Conservation (phyloP, 495 filamentous ascomycete species). For the Talaromyces nanjingensis region DNA sequence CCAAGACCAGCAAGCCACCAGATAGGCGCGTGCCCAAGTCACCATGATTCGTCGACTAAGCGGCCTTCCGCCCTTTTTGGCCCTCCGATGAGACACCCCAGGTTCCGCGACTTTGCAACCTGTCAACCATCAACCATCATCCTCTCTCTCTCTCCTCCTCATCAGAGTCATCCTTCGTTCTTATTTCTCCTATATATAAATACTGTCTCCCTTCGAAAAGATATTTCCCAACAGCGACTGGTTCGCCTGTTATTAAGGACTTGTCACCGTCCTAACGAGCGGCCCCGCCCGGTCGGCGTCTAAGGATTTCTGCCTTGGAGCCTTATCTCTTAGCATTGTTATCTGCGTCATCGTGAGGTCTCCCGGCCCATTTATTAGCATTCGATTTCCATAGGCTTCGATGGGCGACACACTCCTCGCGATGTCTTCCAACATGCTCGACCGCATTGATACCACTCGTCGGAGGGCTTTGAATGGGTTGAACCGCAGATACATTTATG, state of each 20-base stretch:
- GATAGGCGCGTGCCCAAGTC: not conserved
- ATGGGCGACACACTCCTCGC: not conserved
- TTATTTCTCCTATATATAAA: not conserved
- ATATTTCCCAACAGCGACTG: not conserved
- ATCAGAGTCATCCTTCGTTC: not conserved
- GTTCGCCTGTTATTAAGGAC: not conserved
- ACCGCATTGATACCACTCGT: slow-evolving; percentile 27
- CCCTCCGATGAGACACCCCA: not conserved
- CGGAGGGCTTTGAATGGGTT: slow-evolving; percentile 58
- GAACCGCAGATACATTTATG: slow-evolving; percentile 74
- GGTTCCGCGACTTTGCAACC: not conserved
- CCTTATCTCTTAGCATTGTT: not conserved
- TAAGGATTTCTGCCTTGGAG: not conserved
- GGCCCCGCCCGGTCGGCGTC: not conserved
- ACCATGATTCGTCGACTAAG: not conserved
- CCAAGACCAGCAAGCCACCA: not conserved
- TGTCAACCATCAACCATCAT: not conserved
- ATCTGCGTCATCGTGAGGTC: slow-evolving; percentile 10
- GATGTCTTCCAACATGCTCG: slow-evolving; percentile 31
- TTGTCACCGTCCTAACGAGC: not conserved
- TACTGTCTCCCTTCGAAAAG: not conserved
- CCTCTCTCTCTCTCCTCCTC: not conserved
- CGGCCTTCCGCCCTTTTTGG: slow-evolving; percentile 2
- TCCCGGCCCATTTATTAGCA: not conserved
- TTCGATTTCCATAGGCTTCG: not conserved